These are phyloP conservation scores for Adiantum capillusveneris DNA, from an alignment of 75 land plant genomes.

Conservation along the genomic window DNA sequence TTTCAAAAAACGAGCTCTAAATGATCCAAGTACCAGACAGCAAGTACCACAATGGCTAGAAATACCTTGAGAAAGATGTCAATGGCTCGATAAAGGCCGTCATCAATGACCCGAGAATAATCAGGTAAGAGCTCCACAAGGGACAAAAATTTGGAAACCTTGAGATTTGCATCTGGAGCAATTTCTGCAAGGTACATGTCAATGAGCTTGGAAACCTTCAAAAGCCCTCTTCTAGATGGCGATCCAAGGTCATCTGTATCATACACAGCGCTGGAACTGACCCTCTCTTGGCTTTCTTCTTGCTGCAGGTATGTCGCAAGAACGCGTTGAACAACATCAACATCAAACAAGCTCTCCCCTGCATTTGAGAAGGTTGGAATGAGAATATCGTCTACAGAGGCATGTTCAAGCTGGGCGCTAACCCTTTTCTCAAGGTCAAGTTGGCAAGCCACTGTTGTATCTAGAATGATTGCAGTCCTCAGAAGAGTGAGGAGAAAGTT, in stretches of 20 bases:
- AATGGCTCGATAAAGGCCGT: constrained; percentile 78
- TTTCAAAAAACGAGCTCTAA: too few species aligned
- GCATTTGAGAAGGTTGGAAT: constrained; percentile 59
- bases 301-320: constrained; percentile 64
- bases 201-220: constrained; percentile 60
- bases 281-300: constrained; percentile 44
- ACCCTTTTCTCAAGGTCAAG: constrained; percentile 70
- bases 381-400: constrained; percentile 72
- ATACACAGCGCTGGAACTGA: constrained; percentile 38
- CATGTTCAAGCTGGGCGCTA: constrained; percentile 58
- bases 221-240: constrained; percentile 56
- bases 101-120: constrained; percentile 56
- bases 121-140: constrained; percentile 60
- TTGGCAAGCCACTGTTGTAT: constrained; percentile 50
- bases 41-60: too few species aligned
- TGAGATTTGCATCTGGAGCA: constrained; percentile 82
- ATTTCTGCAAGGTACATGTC: constrained; percentile 83
- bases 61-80: constrained; percentile 75
- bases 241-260: constrained; percentile 56
- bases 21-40: too few species aligned
- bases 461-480: constrained; percentile 55
- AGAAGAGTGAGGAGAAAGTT: constrained; percentile 66
- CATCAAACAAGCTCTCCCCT: constrained; percentile 70
- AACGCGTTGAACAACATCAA: constrained; percentile 70
- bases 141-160: constrained; percentile 57